Conservation (phyloP, 345 rosid genomes). For the Salix suchowensis region DNA sequence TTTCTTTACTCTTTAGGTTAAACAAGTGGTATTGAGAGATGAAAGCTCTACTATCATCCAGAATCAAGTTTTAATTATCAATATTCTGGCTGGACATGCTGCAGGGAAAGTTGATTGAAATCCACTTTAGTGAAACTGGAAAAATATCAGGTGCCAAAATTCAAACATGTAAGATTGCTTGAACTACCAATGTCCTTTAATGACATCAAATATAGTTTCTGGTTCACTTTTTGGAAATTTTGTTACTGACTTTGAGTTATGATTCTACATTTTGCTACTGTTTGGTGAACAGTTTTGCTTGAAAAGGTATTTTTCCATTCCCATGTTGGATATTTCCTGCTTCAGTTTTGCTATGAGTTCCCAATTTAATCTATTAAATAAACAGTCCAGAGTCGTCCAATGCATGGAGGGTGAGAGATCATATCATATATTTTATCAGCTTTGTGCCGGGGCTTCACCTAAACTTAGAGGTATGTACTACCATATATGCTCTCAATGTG, state of each 20-base stretch:
- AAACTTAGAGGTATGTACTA: slow-evolving; percentile 60
- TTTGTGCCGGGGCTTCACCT: slow-evolving; percentile 88
- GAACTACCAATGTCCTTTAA: slow-evolving; percentile 2
- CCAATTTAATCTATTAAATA: slow-evolving; percentile 25
- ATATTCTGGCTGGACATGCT: slow-evolving; percentile 27
- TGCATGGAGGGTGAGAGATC: slow-evolving; percentile 96
- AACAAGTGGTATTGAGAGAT: neutral
- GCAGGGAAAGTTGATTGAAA: slow-evolving; percentile 96
- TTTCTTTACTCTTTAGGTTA: neutral
- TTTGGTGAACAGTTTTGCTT: slow-evolving; percentile 66
- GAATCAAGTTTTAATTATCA: slow-evolving; percentile 6
- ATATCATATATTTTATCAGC: slow-evolving; percentile 98
- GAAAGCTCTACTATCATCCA: neutral
- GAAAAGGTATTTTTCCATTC: slow-evolving; percentile 68
- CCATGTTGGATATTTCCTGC: slow-evolving; percentile 7
- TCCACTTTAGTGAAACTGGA: slow-evolving; percentile 93
- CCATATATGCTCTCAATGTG: neutral
- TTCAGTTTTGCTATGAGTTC: slow-evolving; percentile 6
- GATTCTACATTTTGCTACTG: slow-evolving; percentile 23
- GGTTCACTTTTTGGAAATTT: slow-evolving; percentile 7
- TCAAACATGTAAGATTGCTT: slow-evolving; percentile 81
- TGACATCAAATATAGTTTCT: slow-evolving; percentile 7
- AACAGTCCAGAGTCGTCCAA: slow-evolving; percentile 99
- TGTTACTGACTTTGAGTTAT: slow-evolving; percentile 32
- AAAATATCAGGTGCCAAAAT: slow-evolving; percentile 98